A percentile compares a stretch with the other conserved stretches of the same genome.
phyloP scores from a whole-genome alignment of 2,329 filamentous ascomycete species.

The Phaeosphaeria sp. region DNA sequence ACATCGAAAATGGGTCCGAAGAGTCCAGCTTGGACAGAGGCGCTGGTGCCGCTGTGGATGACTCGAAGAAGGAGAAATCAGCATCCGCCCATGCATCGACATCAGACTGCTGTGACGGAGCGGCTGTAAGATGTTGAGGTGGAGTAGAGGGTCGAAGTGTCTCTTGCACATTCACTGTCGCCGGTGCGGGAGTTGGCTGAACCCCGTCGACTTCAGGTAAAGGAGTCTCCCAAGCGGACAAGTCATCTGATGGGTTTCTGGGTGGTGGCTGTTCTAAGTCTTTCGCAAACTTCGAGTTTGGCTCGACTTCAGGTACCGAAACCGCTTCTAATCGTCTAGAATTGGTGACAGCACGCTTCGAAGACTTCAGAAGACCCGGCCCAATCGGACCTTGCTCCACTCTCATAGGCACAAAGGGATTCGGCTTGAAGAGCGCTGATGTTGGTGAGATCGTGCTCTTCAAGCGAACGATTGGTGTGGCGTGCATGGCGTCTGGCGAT shows the following conservation, averaged over 20 bases:
- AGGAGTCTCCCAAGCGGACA: conserved; percentile 9
- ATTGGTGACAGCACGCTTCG: conserved; percentile 17
- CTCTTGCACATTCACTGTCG: not conserved
- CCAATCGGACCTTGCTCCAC: conserved; percentile 39
- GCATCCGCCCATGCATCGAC: conserved; percentile 21
- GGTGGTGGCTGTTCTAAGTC: not conserved
- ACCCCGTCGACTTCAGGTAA: not conserved
- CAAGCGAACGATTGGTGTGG: conserved; percentile 41
- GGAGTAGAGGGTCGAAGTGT: conserved; percentile 12
- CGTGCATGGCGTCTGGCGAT: conserved; percentile 28
- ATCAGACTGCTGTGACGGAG: conserved; percentile 7
- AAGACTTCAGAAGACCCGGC: conserved; percentile 33
- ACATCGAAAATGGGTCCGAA: conserved; percentile 34
- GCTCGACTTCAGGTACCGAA: not conserved
- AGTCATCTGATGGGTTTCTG: not conserved
- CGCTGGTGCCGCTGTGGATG: conserved; percentile 20
- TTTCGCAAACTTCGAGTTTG: not conserved
- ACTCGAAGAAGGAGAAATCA: conserved; percentile 42
- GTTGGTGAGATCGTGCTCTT: conserved; percentile 43
- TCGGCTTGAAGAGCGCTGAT: conserved; percentile 38
- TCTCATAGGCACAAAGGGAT: conserved; percentile 34
- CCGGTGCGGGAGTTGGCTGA: not conserved
- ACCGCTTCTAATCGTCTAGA: conserved; percentile 11
- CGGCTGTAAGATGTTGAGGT: conserved; percentile 1
- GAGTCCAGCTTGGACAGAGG: conserved; percentile 10